These are phyloP conservation scores for Phytophthora hybrid DNA, from an alignment of 352 stramenopile genomes.

Conservation along the genomic window DNA sequence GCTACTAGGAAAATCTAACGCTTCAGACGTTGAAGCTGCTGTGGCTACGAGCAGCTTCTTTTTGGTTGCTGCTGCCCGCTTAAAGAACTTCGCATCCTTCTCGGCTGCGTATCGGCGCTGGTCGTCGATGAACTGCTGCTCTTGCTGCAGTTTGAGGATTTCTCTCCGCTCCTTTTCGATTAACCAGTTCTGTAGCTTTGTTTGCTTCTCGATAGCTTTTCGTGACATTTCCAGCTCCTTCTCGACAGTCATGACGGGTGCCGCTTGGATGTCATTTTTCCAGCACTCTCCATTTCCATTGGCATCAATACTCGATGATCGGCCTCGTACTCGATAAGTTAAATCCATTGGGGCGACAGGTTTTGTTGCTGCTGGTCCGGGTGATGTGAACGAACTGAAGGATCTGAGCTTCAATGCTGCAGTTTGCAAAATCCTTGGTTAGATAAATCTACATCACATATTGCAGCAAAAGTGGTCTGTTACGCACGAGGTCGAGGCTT, in stretches of 20 bases:
- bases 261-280: conserved; percentile 55
- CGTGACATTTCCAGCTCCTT: conserved; percentile 73
- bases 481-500: conserved; percentile 47
- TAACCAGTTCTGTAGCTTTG: conserved; percentile 90
- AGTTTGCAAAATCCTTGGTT: conserved; percentile 11
- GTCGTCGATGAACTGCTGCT: conserved; percentile 83
- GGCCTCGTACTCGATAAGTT: conserved; percentile 70
- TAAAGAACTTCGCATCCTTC: conserved; percentile 84
- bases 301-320: conserved; percentile 42
- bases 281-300: conserved; percentile 42
- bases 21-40: conserved; percentile 1
- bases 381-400: conserved; percentile 38
- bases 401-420: conserved; percentile 36
- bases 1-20: conserved; percentile 10
- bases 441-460: neutral
- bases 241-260: conserved; percentile 51
- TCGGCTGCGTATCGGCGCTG: conserved; percentile 64
- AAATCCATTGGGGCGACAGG: conserved; percentile 49
- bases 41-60: conserved; percentile 56
- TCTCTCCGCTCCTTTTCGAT: conserved; percentile 90
- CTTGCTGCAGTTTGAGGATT: conserved; percentile 80
- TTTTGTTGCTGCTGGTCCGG: conserved; percentile 17
- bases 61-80: conserved; percentile 75
- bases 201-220: conserved; percentile 91
- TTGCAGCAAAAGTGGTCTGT: neutral